A percentile compares a stretch with the other conserved stretches of the same genome.
phyloP scores from a whole-genome alignment of 768 basidiomycete species.

The Leccinum pellstonianum region DNA sequence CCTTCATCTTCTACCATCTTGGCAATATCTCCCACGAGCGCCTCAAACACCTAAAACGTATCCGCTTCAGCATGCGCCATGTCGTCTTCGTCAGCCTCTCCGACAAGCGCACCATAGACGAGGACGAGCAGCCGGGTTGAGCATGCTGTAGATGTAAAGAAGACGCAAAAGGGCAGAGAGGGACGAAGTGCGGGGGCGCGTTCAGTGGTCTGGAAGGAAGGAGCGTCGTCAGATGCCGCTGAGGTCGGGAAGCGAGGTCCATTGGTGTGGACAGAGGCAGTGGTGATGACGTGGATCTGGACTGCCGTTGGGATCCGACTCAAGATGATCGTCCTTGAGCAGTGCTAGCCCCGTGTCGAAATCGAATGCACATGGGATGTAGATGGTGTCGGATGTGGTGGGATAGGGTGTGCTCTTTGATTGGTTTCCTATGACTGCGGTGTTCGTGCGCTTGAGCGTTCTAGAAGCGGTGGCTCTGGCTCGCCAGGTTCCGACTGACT shows the following conservation, averaged over 20 bases:
- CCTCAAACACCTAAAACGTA: constrained; percentile 80
- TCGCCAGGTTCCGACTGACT: constrained; percentile 6
- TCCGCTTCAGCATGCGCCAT: constrained; percentile 73
- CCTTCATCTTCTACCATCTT: constrained; percentile 70
- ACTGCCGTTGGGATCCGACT: constrained; percentile 25
- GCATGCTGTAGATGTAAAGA: constrained; percentile 64
- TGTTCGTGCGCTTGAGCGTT: constrained; percentile 29
- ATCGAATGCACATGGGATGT: constrained; percentile 47
- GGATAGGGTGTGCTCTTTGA: constrained; percentile 10
- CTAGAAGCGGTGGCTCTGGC: constrained; percentile 9
- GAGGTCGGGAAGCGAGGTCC: constrained; percentile 25
- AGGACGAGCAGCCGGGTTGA: constrained; percentile 79
- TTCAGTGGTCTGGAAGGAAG: constrained; percentile 46
- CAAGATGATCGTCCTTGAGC: constrained; percentile 40
- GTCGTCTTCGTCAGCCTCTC: constrained; percentile 62
- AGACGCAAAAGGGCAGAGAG: constrained; percentile 63
- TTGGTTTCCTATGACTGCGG: constrained; percentile 7
- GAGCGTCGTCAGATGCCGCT: constrained; percentile 41
- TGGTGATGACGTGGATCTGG: constrained; percentile 2
- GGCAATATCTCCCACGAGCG: constrained; percentile 66
- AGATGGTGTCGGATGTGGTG: constrained; percentile 44
- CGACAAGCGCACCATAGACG: constrained; percentile 58
- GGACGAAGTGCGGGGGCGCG: constrained; percentile 52
- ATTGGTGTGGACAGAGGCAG: constrained; percentile 36
- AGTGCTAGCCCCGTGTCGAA: constrained; percentile 53